These are phyloP conservation scores for Alternaria alternata DNA, from an alignment of 2,329 filamentous ascomycete species.

Conservation along the genomic window DNA sequence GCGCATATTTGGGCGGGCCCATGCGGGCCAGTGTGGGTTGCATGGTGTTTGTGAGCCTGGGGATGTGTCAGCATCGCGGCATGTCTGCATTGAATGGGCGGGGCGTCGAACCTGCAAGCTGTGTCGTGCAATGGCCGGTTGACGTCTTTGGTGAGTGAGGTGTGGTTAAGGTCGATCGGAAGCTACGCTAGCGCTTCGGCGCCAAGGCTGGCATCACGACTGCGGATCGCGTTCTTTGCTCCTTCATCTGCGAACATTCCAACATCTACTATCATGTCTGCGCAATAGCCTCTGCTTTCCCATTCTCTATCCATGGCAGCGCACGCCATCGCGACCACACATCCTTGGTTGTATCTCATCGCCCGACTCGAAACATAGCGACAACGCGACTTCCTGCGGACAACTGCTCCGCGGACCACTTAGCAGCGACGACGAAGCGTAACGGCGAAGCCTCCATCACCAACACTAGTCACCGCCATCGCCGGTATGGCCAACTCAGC, in stretches of 20 bases:
- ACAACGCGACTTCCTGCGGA: conserved; percentile 8
- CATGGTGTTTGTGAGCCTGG: conserved; percentile 37
- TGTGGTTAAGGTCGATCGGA: conserved; percentile 37
- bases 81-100: fast-evolving
- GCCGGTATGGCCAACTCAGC: conserved; percentile 30
- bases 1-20: conserved; percentile 51
- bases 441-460: background rate
- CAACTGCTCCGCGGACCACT: conserved; percentile 23
- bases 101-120: conserved; percentile 32
- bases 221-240: conserved; percentile 30
- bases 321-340: conserved; percentile 20
- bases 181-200: conserved; percentile 21
- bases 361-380: conserved; percentile 24
- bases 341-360: conserved; percentile 9
- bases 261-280: conserved; percentile 20
- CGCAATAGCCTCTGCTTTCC: conserved; percentile 26
- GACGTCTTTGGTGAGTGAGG: conserved; percentile 26
- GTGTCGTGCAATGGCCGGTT: conserved; percentile 43
- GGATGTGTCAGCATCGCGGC: conserved; percentile 10
- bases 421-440: conserved; percentile 21
- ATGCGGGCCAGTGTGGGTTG: conserved; percentile 40
- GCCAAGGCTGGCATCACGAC: conserved; percentile 28
- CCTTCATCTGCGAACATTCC: conserved; percentile 19
- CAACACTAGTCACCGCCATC: background rate
- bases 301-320: conserved; percentile 34